A percentile compares a stretch with the other conserved stretches of the same genome.
These are phyloP conservation scores for Moesziomyces antarcticus DNA, from an alignment of 1,284 basidiomycete species.

Conservation along the genomic window DNA sequence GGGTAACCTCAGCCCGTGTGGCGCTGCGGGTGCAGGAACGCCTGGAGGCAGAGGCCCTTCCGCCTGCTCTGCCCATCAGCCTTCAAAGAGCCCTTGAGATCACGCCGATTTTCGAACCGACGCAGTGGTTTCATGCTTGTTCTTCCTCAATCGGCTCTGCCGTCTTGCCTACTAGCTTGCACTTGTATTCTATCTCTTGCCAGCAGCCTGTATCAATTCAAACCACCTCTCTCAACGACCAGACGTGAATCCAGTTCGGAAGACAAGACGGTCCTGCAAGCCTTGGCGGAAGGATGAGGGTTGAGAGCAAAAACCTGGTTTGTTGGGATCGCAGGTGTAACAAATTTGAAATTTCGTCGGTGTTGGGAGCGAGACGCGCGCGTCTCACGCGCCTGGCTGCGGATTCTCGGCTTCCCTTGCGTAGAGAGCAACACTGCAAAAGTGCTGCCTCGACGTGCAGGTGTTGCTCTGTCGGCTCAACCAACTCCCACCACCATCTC, in stretches of 20 bases:
- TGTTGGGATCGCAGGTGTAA: no score
- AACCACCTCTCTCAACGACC: no score
- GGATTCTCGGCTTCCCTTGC: background rate
- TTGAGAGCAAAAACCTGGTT: no score
- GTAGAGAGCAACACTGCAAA: conserved; percentile 13
- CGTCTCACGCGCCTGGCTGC: conserved; percentile 7
- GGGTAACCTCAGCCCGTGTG: conserved; percentile 31
- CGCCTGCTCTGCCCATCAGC: conserved; percentile 3
- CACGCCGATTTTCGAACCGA: no score
- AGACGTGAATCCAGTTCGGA: no score
- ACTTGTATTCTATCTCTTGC: background rate
- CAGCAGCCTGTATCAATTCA: no score
- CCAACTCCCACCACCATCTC: no score
- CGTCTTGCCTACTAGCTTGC: background rate
- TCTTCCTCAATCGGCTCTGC: background rate
- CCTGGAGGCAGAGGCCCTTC: conserved; percentile 15
- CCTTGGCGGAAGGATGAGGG: no score
- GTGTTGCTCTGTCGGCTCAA: conserved; percentile 14
- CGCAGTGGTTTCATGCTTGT: no score
- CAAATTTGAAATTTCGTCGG: no score
- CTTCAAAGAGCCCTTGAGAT: background rate
- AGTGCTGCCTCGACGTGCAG: conserved; percentile 4
- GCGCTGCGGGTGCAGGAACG: conserved; percentile 18
- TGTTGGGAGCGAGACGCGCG: background rate
- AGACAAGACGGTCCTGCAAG: no score